phyloP scores from a whole-genome alignment of 164 flowering plant species.

The Stephania japonica region DNA sequence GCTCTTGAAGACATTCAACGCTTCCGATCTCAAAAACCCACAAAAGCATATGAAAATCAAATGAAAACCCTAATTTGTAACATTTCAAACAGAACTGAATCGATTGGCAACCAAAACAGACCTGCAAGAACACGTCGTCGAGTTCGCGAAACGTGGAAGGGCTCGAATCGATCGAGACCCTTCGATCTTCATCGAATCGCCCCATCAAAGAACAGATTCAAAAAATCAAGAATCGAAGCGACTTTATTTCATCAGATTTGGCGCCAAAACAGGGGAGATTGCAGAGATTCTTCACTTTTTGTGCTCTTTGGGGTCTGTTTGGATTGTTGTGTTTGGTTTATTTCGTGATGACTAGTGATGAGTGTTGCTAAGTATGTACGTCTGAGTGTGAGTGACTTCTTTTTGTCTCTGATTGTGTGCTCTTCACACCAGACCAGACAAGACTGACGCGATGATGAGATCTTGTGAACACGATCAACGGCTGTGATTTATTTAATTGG shows the following conservation, averaged over 20 bases:
- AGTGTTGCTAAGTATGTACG: too few relatives aligned
- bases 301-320: too few relatives aligned
- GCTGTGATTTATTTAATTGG: not conserved
- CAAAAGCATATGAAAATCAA: not conserved
- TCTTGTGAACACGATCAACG: too few relatives aligned
- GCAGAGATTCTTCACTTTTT: not conserved
- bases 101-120: constrained; percentile 5
- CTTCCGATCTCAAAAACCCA: not conserved
- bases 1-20: not conserved
- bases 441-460: not conserved
- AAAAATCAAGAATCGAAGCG: too few relatives aligned
- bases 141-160: constrained; percentile 48
- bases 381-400: not conserved
- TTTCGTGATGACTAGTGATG: too few relatives aligned
- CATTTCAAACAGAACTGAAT: not conserved
- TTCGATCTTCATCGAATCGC: not conserved
- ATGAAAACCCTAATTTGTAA: not conserved
- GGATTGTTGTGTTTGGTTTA: not conserved
- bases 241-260: too few relatives aligned
- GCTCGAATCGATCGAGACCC: constrained; percentile 18
- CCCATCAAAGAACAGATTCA: too few relatives aligned
- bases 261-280: not conserved
- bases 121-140: constrained; percentile 70
- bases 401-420: not conserved
- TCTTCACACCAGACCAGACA: not conserved